A percentile compares a stretch with the other conserved stretches of the same genome.
Conservation (phyloP, 148 eudicot species). For the Pouteria glomerata region DNA sequence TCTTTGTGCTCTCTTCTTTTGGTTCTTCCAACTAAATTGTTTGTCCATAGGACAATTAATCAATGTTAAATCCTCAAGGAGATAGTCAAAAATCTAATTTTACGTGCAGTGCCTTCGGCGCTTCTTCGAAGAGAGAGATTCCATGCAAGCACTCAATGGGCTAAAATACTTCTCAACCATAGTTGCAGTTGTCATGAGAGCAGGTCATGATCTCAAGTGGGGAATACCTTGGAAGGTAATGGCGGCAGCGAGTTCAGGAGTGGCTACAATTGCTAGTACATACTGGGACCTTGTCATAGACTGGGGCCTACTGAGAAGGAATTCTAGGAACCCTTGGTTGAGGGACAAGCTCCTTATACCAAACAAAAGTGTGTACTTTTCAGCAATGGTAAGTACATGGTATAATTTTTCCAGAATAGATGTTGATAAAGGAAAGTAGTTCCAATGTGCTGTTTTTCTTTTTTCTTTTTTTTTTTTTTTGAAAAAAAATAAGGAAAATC, state of each 20-base stretch:
- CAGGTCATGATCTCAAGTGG: slow-evolving; percentile 18
- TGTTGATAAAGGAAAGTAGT: neutral
- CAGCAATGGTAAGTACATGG: slow-evolving; percentile 29
- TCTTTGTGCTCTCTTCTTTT: neutral
- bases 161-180: slow-evolving; percentile 21
- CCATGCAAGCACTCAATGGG: slow-evolving; percentile 9
- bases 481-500: neutral
- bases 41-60: too few relatives aligned
- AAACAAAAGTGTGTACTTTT: slow-evolving; percentile 25
- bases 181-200: slow-evolving; percentile 24
- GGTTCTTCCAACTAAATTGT: too few relatives aligned
- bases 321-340: slow-evolving; percentile 26
- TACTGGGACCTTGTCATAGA: slow-evolving; percentile 33
- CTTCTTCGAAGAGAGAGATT: slow-evolving; percentile 17
- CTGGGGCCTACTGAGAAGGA: slow-evolving; percentile 30
- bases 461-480: neutral
- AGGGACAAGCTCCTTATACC: slow-evolving; percentile 32
- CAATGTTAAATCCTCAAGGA: too few relatives aligned
- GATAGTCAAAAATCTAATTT: too few relatives aligned
- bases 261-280: slow-evolving; percentile 17
- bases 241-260: slow-evolving; percentile 20
- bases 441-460: neutral
- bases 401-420: neutral
- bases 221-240: slow-evolving; percentile 12
- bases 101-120: slow-evolving; percentile 18